These are phyloP conservation scores for Suillus paluster DNA, from an alignment of 768 basidiomycete species.

Conservation along the genomic window DNA sequence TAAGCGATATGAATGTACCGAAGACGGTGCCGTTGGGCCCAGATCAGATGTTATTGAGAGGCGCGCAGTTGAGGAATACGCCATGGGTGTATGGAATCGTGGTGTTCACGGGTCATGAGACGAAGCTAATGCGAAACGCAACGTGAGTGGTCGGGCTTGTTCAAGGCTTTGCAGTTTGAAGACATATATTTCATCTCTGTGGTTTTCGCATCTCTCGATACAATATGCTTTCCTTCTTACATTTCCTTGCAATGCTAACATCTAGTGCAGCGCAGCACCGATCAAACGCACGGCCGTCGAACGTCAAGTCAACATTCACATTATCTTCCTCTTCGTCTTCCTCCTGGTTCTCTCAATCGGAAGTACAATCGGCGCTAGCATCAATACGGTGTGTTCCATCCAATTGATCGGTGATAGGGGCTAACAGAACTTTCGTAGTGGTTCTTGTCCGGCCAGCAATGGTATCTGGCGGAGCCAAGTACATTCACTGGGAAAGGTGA, in stretches of 20 bases:
- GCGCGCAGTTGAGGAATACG: slow-evolving; percentile 95
- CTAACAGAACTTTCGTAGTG: slow-evolving; percentile 49
- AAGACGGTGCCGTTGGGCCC: slow-evolving; percentile 91
- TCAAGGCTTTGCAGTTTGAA: neutral
- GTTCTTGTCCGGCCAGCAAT: slow-evolving; percentile 86
- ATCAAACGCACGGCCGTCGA: slow-evolving; percentile 98
- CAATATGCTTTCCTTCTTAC: no score
- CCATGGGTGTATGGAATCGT: slow-evolving; percentile 94
- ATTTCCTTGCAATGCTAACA: slow-evolving; percentile 3
- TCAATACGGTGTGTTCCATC: slow-evolving; percentile 62
- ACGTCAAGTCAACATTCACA: slow-evolving; percentile 93
- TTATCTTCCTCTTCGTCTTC: slow-evolving; percentile 91
- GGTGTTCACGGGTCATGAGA: slow-evolving; percentile 97
- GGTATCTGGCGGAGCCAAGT: slow-evolving; percentile 80
- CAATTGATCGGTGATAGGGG: neutral
- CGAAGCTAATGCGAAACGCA: slow-evolving; percentile 97
- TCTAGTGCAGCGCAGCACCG: slow-evolving; percentile 76
- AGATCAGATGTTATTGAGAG: slow-evolving; percentile 91
- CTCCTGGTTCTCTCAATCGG: slow-evolving; percentile 87
- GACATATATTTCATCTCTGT: no score
- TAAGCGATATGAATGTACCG: slow-evolving; percentile 57
- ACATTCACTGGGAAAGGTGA: slow-evolving; percentile 67
- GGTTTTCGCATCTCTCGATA: no score
- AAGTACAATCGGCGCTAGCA: slow-evolving; percentile 90
- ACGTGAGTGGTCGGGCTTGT: slow-evolving; percentile 62